Evolutionary conservation across 1,284 basidiomycete genomes (phyloP).

Genomic region (Apiotrichum siamense): DNA sequence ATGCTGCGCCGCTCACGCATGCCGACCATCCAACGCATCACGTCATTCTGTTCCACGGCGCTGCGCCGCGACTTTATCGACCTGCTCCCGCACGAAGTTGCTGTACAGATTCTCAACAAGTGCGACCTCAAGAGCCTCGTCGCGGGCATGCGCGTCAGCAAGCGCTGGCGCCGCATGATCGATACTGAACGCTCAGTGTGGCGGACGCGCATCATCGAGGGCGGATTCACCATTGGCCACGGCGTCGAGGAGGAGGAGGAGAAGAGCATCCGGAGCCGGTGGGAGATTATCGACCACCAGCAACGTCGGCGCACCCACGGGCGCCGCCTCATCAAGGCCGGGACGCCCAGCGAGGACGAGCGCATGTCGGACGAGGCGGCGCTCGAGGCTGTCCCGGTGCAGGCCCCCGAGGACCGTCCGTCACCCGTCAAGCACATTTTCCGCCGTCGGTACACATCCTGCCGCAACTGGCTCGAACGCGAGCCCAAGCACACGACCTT

Average conservation of each 20-base stretch:
- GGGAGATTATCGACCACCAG: conserved; percentile 31
- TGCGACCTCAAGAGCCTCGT: conserved; percentile 35
- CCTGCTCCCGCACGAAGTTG: conserved; percentile 42
- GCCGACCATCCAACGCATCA: conserved; percentile 44
- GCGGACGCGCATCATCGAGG: conserved; percentile 36
- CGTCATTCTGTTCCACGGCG: conserved; percentile 36
- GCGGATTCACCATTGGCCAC: conserved; percentile 37
- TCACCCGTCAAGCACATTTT: conserved; percentile 42
- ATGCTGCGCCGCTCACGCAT: conserved; percentile 42
- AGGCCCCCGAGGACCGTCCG: conserved; percentile 19
- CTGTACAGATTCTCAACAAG: conserved; percentile 40
- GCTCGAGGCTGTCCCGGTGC: not conserved
- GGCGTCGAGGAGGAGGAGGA: conserved; percentile 46
- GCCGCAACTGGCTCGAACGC: conserved; percentile 50
- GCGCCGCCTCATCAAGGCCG: conserved; percentile 11
- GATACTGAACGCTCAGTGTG: conserved; percentile 41
- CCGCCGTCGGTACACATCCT: conserved; percentile 53
- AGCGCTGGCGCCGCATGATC: conserved; percentile 40
- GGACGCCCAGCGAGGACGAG: conserved; percentile 34
- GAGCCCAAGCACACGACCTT: conserved; percentile 62
- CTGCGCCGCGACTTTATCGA: conserved; percentile 45
- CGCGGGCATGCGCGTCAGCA: conserved; percentile 33
- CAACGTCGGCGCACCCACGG: conserved; percentile 1
- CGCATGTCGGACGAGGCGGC: conserved; percentile 11
- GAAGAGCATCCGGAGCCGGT: conserved; percentile 26